These are phyloP conservation scores for Kodamaea kakaduensis DNA, from an alignment of 805 yeast genomes.

Conservation along the genomic window DNA sequence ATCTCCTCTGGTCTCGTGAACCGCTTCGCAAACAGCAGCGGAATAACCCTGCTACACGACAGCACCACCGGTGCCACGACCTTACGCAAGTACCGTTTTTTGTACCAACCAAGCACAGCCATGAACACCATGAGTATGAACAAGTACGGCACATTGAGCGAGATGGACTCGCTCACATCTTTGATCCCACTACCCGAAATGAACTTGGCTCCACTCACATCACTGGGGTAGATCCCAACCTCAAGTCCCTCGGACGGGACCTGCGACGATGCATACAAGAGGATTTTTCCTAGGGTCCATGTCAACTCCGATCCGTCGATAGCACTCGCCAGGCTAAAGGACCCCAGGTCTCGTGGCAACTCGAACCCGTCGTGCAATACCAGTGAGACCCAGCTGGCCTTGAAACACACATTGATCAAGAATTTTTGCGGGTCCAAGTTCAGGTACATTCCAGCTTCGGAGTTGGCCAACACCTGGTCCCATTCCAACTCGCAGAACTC, in stretches of 20 bases:
- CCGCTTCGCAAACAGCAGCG: too few species aligned
- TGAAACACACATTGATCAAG: constrained; percentile 80
- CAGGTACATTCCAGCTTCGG: constrained; percentile 56
- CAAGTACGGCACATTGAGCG: neutral
- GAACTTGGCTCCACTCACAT: constrained; percentile 28
- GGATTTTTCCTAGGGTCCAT: constrained; percentile 91
- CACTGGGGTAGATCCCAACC: constrained; percentile 42
- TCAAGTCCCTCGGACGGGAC: constrained; percentile 25
- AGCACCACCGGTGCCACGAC: neutral
- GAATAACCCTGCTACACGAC: neutral
- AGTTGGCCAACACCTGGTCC: constrained; percentile 46
- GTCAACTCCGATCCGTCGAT: constrained; percentile 84
- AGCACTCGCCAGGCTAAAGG: constrained; percentile 78
- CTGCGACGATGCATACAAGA: constrained; percentile 76
- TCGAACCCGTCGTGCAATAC: constrained; percentile 90
- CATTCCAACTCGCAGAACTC: constrained; percentile 77
- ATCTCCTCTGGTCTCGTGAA: constrained; percentile 2
- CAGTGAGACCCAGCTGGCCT: constrained; percentile 90
- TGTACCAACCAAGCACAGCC: neutral
- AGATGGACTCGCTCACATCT: constrained; percentile 1
- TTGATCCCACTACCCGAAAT: constrained; percentile 27
- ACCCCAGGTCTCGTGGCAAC: constrained; percentile 63
- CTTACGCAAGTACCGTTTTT: neutral
- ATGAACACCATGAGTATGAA: neutral
- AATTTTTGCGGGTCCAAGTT: constrained; percentile 47